Base-by-base conservation (phyloP, 805 yeast genomes). In the Starmera quercuum region DNA sequence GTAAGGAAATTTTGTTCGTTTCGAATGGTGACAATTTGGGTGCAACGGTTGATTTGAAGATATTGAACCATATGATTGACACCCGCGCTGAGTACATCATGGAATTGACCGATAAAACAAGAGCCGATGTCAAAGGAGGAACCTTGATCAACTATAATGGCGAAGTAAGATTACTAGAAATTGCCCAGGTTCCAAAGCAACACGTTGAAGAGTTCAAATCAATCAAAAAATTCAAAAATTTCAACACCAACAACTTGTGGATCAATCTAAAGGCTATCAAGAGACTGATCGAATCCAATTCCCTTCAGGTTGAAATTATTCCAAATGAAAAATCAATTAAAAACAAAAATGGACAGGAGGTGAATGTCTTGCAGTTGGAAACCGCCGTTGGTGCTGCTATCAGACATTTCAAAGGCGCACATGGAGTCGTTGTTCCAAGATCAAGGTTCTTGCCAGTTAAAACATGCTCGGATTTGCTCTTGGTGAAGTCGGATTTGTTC, bases 101-200 rank as follows among this genome's bases (percentile, higher is more conserved):
- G 98, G 98, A 92, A 67, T 77, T 92, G 61, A 92, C 98, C 35
- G 95, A 90, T 66, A 92, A 92, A 71, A 92, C 98, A 33, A 81
- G 97, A 63, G 98, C 98, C 23, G 98, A 92, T 61, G 98, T 92
- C 55, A 92, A 92, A 67, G 98, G 98, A 70, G 98, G 97, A 70
- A 92, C 97, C 46, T 75, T 92, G 61, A 88, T 92, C 61, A 86
- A 86, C 64, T 92, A 92, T 63, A 90, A 86, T 48, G 97, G 97
- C 43, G 78, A 82, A 56, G 95, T 92, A 39, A 78, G 96, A 63
- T 74, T 92, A 56, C 75, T 92, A 52, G 97, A 92, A 65, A 90
- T 92, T 50, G 96, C 96, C 27, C 98, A 90, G 70, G 98, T 90
- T 42, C 97, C 97, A 59, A 88, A 88, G 63, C 97, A 87, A 60